Conservation (phyloP, 2,329 filamentous ascomycete species). For the Phialophora verrucosa region DNA sequence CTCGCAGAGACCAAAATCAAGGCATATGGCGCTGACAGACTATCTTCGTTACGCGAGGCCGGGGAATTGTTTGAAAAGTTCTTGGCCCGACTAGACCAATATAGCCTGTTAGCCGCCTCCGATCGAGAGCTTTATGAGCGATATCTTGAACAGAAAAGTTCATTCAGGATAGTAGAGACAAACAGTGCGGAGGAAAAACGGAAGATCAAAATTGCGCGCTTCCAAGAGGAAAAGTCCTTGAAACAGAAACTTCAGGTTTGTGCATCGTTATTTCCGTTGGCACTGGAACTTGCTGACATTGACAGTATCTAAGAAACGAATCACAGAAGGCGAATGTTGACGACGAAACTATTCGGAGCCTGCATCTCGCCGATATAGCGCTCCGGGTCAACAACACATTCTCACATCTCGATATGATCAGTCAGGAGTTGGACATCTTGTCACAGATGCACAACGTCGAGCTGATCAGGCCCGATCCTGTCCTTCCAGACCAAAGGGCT, state of each 20-base stretch:
- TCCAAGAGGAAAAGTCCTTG: slow-evolving; percentile 82
- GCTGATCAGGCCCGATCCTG: slow-evolving; percentile 47
- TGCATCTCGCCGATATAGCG: slow-evolving; percentile 76
- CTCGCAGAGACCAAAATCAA: slow-evolving; percentile 80
- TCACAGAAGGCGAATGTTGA: slow-evolving; percentile 55
- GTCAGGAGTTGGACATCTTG: slow-evolving; percentile 82
- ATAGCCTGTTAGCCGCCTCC: slow-evolving; percentile 69
- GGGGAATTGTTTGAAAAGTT: slow-evolving; percentile 78
- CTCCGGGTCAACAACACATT: slow-evolving; percentile 81
- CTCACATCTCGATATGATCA: slow-evolving; percentile 83
- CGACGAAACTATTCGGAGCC: slow-evolving; percentile 79
- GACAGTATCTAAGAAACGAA: slow-evolving; percentile 29
- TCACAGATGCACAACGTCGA: slow-evolving; percentile 68
- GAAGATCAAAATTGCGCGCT: slow-evolving; percentile 84
- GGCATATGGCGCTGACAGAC: slow-evolving; percentile 67
- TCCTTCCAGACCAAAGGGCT: slow-evolving; percentile 43
- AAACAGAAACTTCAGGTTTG: slow-evolving; percentile 78
- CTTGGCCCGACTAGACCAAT: slow-evolving; percentile 76
- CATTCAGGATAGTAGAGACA: slow-evolving; percentile 73
- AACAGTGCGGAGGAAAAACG: slow-evolving; percentile 72
- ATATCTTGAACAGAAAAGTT: slow-evolving; percentile 73
- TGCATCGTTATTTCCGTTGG: slow-evolving; percentile 43
- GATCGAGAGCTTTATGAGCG: slow-evolving; percentile 73
- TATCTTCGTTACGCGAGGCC: slow-evolving; percentile 65
- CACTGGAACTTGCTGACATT: slow-evolving; percentile 18